A percentile compares a stretch with the other conserved stretches of the same genome.
phyloP scores from a whole-genome alignment of 2,329 filamentous ascomycete genomes.

The Talaromyces atroroseus region DNA sequence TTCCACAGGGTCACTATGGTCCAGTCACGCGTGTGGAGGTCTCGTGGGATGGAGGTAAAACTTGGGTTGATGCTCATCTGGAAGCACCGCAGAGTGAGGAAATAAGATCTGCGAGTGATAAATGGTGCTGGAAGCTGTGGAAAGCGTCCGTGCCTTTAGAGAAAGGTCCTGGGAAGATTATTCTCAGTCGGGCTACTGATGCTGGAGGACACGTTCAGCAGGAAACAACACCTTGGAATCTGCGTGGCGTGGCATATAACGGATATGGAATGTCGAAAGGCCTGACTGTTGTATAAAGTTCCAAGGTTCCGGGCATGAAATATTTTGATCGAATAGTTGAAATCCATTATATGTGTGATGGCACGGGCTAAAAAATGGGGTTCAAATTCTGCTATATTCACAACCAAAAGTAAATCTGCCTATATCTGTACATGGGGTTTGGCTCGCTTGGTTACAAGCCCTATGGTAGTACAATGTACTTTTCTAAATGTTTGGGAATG shows the following conservation, averaged over 20 bases:
- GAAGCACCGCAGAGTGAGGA: conserved; percentile 17
- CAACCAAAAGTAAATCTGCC: not conserved
- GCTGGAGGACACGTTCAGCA: conserved; percentile 48
- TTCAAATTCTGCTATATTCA: not conserved
- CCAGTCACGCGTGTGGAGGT: conserved; percentile 52
- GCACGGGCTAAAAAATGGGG: not conserved
- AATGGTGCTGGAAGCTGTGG: conserved; percentile 57
- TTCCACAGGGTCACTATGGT: conserved; percentile 50
- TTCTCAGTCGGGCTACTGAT: conserved; percentile 54
- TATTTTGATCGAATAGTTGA: too few relatives aligned
- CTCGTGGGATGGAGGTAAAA: conserved; percentile 44
- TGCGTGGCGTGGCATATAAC: conserved; percentile 56
- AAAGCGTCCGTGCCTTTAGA: conserved; percentile 17
- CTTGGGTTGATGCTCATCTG: conserved; percentile 47
- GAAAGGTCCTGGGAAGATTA: conserved; percentile 36
- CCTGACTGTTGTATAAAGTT: conserved; percentile 45
- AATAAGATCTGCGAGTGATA: conserved; percentile 23
- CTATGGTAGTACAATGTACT: conserved; percentile 82
- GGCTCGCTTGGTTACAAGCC: conserved; percentile 1
- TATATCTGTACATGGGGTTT: conserved; percentile 2
- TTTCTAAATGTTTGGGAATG: conserved; percentile 78
- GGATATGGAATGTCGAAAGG: conserved; percentile 52
- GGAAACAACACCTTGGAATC: conserved; percentile 50
- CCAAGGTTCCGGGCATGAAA: too few relatives aligned
- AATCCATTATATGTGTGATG: too few relatives aligned